phyloP scores from a whole-genome alignment of 345 rosid genomes.

The Bruguiera parviflora region DNA sequence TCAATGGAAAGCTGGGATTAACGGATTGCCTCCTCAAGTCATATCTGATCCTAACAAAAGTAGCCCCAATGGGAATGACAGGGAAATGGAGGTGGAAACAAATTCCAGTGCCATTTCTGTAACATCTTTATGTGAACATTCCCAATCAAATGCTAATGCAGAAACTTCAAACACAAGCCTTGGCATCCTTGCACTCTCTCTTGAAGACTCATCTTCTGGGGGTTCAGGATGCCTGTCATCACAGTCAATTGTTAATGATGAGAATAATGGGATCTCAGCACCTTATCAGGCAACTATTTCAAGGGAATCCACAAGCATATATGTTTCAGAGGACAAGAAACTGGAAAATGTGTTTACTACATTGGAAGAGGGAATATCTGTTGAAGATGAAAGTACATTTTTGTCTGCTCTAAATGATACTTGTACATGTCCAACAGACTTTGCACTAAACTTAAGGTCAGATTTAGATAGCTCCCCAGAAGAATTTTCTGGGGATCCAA shows the following conservation, averaged over 20 bases:
- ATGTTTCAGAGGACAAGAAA: constrained; percentile 33
- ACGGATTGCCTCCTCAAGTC: constrained; percentile 9
- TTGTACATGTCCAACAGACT: constrained; percentile 18
- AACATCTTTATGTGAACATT: constrained; percentile 17
- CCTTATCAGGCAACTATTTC: constrained; percentile 21
- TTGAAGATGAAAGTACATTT: constrained; percentile 50
- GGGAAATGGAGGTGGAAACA: constrained; percentile 5
- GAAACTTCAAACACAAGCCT: constrained; percentile 22
- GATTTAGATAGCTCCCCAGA: constrained; percentile 18
- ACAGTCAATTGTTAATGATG: constrained; percentile 21
- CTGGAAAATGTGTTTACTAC: constrained; percentile 34
- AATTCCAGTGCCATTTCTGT: constrained; percentile 12
- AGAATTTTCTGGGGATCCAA: constrained; percentile 20
- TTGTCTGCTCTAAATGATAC: constrained; percentile 43
- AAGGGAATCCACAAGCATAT: constrained; percentile 27
- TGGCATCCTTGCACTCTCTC: constrained; percentile 19
- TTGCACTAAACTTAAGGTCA: constrained; percentile 11
- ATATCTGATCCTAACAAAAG: constrained; percentile 12
- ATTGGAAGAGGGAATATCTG: constrained; percentile 34
- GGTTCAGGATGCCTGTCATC: constrained; percentile 3
- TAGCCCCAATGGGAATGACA: constrained; percentile 11
- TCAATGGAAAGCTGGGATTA: constrained; percentile 18
- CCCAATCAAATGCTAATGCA: constrained; percentile 11
- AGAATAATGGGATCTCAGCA: constrained; percentile 14
- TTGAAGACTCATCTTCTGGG: constrained; percentile 7